Conservation (phyloP, 768 basidiomycete genomes). For the Trametes sanguinea region DNA sequence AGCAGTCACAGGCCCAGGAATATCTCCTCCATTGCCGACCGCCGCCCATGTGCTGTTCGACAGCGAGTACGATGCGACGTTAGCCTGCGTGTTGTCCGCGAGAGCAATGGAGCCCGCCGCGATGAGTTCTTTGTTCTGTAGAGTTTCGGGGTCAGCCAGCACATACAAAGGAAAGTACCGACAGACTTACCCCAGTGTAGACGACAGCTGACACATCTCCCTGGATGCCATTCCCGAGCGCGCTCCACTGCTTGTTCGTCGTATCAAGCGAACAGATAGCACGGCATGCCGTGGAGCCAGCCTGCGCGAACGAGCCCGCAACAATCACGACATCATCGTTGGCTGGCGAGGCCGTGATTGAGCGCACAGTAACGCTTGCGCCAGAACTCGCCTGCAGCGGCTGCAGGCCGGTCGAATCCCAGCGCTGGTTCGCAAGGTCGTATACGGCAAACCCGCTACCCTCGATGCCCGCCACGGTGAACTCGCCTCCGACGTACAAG, state of each 20-base stretch:
- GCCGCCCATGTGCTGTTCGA: slow-evolving; percentile 73
- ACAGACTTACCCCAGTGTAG: slow-evolving; percentile 73
- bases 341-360: slow-evolving; percentile 63
- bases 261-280: slow-evolving; percentile 80
- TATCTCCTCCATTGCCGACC: slow-evolving; percentile 55
- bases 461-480: slow-evolving; percentile 57
- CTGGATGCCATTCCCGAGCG: slow-evolving; percentile 76
- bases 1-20: slow-evolving; percentile 91
- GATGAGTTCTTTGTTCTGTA: slow-evolving; percentile 65
- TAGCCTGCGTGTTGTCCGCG: slow-evolving; percentile 60
- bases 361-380: slow-evolving; percentile 64
- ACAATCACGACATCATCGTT: slow-evolving; percentile 69
- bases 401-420: slow-evolving; percentile 61
- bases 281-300: slow-evolving; percentile 72
- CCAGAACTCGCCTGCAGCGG: slow-evolving; percentile 59
- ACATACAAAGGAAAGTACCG: slow-evolving; percentile 14
- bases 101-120: slow-evolving; percentile 81
- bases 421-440: slow-evolving; percentile 64
- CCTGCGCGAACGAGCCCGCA: slow-evolving; percentile 84
- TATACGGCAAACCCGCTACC: slow-evolving; percentile 79
- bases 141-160: background rate
- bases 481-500: slow-evolving; percentile 86
- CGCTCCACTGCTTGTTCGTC: slow-evolving; percentile 70
- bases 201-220: slow-evolving; percentile 80
- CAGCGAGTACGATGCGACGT: slow-evolving; percentile 75